Evolutionary conservation across 352 stramenopile species (phyloP).

Genomic region (Globisporangium okanoganense): DNA sequence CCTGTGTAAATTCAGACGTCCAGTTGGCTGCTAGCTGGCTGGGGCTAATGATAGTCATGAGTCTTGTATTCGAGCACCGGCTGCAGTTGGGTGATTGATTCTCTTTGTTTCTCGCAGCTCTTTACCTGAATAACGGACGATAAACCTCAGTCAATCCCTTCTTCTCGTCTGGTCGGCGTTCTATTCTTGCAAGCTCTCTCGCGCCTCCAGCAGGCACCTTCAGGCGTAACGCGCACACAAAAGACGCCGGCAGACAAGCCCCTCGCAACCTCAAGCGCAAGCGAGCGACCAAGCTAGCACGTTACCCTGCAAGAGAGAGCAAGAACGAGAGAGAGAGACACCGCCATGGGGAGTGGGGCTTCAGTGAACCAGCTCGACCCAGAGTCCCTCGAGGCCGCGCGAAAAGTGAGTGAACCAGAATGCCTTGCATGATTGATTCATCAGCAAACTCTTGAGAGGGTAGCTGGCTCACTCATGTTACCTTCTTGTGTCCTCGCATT

Average conservation of each 20-base stretch:
- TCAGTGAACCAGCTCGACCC: conserved; percentile 10
- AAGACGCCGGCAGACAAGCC: not conserved
- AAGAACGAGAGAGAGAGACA: not conserved
- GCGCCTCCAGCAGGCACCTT: not conserved
- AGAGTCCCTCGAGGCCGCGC: conserved; percentile 8
- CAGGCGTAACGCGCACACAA: not conserved
- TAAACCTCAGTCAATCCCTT: not conserved
- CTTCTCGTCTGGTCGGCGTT: not conserved
- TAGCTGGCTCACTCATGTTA: not conserved
- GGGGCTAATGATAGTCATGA: too few species aligned
- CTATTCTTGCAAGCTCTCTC: not conserved
- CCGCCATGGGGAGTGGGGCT: conserved; percentile 10
- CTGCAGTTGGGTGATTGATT: too few species aligned
- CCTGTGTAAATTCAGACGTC: too few species aligned
- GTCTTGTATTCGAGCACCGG: too few species aligned
- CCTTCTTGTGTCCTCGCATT: not conserved
- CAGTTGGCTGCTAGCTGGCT: too few species aligned
- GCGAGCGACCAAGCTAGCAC: not conserved
- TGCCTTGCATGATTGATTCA: not conserved
- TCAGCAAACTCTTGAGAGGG: not conserved
- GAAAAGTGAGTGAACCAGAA: not conserved
- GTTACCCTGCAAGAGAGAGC: not conserved
- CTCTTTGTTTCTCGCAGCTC: not conserved
- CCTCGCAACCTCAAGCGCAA: not conserved
- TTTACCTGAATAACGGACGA: not conserved